Percentiles rank a stretch among this genome's conserved stretches.
Conservation (phyloP, 345 rosid genomes). For the Conringia planisiliqua region DNA sequence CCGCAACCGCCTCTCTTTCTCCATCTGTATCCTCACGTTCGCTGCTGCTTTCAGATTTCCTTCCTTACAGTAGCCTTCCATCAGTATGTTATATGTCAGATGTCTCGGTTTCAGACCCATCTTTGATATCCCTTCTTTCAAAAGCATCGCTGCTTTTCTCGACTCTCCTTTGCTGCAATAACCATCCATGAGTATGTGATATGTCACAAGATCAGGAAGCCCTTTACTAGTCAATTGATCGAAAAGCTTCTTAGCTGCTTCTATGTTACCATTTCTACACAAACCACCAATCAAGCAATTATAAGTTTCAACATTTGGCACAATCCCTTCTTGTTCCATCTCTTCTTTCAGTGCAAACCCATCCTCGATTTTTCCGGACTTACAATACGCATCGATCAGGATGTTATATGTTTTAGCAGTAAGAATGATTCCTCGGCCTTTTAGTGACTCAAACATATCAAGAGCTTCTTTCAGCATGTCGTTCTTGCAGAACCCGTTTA, state of each 20-base stretch:
- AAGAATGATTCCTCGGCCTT: slow-evolving; percentile 42
- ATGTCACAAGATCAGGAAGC: slow-evolving; percentile 58
- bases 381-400: slow-evolving; percentile 67
- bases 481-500: slow-evolving; percentile 71
- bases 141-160: slow-evolving; percentile 53
- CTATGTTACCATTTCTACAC: slow-evolving; percentile 45
- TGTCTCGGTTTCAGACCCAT: slow-evolving; percentile 61
- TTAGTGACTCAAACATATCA: slow-evolving; percentile 42
- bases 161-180: slow-evolving; percentile 56
- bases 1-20: slow-evolving; percentile 55
- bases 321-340: slow-evolving; percentile 51
- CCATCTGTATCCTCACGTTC: slow-evolving; percentile 59
- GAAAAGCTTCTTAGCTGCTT: slow-evolving; percentile 40
- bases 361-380: slow-evolving; percentile 49
- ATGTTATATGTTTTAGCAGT: slow-evolving; percentile 56
- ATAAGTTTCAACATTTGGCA: slow-evolving; percentile 52
- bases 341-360: slow-evolving; percentile 46
- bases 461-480: slow-evolving; percentile 55
- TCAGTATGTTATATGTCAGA: slow-evolving; percentile 62
- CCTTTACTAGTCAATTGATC: slow-evolving; percentile 44
- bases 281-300: slow-evolving; percentile 74
- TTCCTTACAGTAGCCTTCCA: slow-evolving; percentile 68
- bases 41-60: slow-evolving; percentile 67
- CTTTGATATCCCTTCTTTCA: slow-evolving; percentile 47
- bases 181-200: slow-evolving; percentile 60